A percentile compares a stretch with the other conserved stretches of the same genome.
phyloP scores from a whole-genome alignment of 768 basidiomycete genomes.

The Mycena chlorophos region DNA sequence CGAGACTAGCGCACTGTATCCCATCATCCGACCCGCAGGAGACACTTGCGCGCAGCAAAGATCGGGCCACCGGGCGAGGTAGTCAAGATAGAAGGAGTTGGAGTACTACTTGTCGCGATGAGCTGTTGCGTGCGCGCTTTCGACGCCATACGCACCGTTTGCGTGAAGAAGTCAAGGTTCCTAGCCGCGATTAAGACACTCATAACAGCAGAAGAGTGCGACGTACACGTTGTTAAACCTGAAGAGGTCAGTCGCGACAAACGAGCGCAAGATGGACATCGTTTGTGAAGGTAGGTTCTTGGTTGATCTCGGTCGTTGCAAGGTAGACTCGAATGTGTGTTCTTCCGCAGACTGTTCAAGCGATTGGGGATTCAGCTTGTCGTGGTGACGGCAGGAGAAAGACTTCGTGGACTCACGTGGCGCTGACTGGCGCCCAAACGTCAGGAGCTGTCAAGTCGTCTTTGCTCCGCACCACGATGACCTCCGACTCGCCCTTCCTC shows the following conservation, averaged over 20 bases:
- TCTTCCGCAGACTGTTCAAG: not conserved
- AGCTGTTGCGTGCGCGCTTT: not conserved
- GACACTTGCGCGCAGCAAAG: conserved; percentile 81
- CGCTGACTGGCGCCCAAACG: no score
- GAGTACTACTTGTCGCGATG: conserved; percentile 60
- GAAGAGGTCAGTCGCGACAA: conserved; percentile 1
- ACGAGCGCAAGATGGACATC: not conserved
- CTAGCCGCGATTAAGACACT: not conserved
- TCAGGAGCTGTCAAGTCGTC: no score
- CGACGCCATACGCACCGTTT: not conserved
- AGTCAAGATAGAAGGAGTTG: conserved; percentile 83
- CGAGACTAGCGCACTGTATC: conserved; percentile 67
- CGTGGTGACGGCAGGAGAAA: no score
- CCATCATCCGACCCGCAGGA: conserved; percentile 81
- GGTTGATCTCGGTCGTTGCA: not conserved
- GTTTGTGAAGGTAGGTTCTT: not conserved
- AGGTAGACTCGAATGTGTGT: not conserved
- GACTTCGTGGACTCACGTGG: no score
- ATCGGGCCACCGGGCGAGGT: conserved; percentile 89
- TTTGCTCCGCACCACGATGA: no score
- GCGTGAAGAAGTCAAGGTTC: conserved; percentile 3
- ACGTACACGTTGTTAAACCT: conserved; percentile 1
- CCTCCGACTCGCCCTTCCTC: no score
- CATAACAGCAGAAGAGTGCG: not conserved
- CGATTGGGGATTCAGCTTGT: no score